Conservation (phyloP, 352 stramenopile species). For the Phytophthora aleatoria region DNA sequence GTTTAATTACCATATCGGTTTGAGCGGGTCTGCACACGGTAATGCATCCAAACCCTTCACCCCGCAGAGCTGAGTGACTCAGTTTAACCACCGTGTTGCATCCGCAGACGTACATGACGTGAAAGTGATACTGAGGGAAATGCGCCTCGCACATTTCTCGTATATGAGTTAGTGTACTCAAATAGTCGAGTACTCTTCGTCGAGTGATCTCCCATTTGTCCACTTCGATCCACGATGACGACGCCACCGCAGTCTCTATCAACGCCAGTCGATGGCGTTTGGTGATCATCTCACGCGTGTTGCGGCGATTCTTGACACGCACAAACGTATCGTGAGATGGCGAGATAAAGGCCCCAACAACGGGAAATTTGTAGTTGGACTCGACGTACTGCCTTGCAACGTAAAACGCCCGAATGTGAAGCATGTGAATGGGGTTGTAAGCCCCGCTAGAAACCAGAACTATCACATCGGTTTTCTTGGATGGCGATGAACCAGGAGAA, state of each 20-base stretch:
- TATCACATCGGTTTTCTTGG: conserved; percentile 59
- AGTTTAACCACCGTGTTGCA: conserved; percentile 84
- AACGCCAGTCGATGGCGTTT: conserved; percentile 67
- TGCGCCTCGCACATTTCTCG: conserved; percentile 78
- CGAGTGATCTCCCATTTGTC: conserved; percentile 87
- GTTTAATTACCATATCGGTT: conserved; percentile 71
- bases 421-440: conserved; percentile 83
- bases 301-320: conserved; percentile 70
- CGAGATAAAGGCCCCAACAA: conserved; percentile 80
- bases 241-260: conserved; percentile 67
- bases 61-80: conserved; percentile 64
- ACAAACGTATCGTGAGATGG: conserved; percentile 80
- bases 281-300: conserved; percentile 79
- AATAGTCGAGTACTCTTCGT: conserved; percentile 72
- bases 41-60: conserved; percentile 76
- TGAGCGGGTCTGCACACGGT: conserved; percentile 69
- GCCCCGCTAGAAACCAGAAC: conserved; percentile 75
- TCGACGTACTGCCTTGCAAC: conserved; percentile 78
- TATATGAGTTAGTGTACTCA: conserved; percentile 74
- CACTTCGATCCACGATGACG: conserved; percentile 83
- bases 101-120: conserved; percentile 78
- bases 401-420: conserved; percentile 80
- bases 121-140: conserved; percentile 66
- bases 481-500: conserved; percentile 12
- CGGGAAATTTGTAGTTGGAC: conserved; percentile 78